Evolutionary conservation across 768 basidiomycete genomes (phyloP).

Genomic region (Coprinopsis marcescibilis): DNA sequence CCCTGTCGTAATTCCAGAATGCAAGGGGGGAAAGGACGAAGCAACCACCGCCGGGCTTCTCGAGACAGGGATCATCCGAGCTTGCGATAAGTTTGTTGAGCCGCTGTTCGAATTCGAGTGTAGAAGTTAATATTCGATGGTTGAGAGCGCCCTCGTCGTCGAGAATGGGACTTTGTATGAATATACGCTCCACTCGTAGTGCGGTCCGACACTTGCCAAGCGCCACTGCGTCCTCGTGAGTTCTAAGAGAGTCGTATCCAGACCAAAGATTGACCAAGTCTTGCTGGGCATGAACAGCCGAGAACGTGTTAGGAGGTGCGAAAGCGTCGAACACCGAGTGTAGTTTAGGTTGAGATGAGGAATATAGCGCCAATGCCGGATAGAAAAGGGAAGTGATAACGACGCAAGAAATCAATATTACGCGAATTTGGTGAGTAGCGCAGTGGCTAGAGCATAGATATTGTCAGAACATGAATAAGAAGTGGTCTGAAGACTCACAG

Average conservation of each 20-base stretch:
- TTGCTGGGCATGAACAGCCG: conserved; percentile 48
- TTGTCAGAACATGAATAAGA: conserved; percentile 5
- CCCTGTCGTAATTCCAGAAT: conserved; percentile 68
- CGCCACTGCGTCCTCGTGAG: conserved; percentile 64
- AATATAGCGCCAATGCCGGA: conserved; percentile 83
- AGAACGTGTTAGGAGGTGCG: conserved; percentile 44
- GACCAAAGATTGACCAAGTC: conserved; percentile 74
- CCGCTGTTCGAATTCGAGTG: conserved; percentile 59
- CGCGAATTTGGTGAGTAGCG: conserved; percentile 84
- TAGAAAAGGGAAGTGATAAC: conserved; percentile 89
- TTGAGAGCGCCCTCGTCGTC: conserved; percentile 52
- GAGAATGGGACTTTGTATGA: conserved; percentile 52
- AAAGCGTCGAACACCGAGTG: conserved; percentile 63
- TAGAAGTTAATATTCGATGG: conserved; percentile 55
- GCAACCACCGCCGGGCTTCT: conserved; percentile 47
- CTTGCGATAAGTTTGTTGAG: conserved; percentile 33
- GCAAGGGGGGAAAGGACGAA: conserved; percentile 67
- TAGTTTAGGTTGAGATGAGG: conserved; percentile 63
- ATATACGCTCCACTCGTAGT: conserved; percentile 70
- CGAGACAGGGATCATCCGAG: conserved; percentile 46
- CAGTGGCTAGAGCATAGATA: conserved; percentile 54
- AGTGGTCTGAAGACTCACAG: conserved; percentile 46
- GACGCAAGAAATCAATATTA: conserved; percentile 81
- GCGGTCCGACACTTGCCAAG: conserved; percentile 71
- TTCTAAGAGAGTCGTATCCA: conserved; percentile 53